Evolutionary conservation across 164 flowering plant genomes (phyloP), one percentile per base, ranked within the genome.

Genomic region (Chloranthus sessilifolius): DNA sequence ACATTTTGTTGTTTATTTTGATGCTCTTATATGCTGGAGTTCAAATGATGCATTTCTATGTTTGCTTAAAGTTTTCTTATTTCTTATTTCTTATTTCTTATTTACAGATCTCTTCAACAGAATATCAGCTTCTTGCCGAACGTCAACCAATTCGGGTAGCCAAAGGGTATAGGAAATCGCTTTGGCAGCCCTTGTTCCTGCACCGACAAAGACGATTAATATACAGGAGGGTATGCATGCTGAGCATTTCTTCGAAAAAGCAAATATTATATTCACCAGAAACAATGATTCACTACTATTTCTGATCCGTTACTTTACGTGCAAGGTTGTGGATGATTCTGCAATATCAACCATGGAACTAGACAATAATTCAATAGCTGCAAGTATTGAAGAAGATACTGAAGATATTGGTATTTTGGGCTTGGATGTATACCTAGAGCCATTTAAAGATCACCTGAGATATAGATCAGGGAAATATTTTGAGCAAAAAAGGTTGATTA

Each of bases 361-460:
- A 26, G 82, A 74, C 30, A 78, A 75, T 35, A 62, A 15, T 22
- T 61, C 81, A 25, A 40, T 79, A 47, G 53, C 60, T 73, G 52
- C 57, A 45, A 28, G 51, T 21, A 35, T 43, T 45, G 86, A 73
- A 15, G 80, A 72, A 53, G 83, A 69, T 19, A 39, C 40, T 19
- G 83, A 85, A 52, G 56, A 65, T 45, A 45, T 85, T 44, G 82
- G 75, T 46, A 62, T 88, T 49, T 40, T 85, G 21, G 49, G 43
- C 20, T 28, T 79, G 53, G 98, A 92, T 72, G 82, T 81, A 48
- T 67, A 69, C 44, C 55, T 92, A 62, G 67, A 66, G 67, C 68
- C 77, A 40, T 88, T 59, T 59, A 73, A 76, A 69, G 94, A 79
- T 75, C 96, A 92, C 69, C 78, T 92, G 23, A 62, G 19, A 52